Percentiles rank a stretch among this genome's conserved stretches.
These are phyloP conservation scores for Nasturtium officinale DNA, from an alignment of 345 rosid species.

Conservation along the genomic window DNA sequence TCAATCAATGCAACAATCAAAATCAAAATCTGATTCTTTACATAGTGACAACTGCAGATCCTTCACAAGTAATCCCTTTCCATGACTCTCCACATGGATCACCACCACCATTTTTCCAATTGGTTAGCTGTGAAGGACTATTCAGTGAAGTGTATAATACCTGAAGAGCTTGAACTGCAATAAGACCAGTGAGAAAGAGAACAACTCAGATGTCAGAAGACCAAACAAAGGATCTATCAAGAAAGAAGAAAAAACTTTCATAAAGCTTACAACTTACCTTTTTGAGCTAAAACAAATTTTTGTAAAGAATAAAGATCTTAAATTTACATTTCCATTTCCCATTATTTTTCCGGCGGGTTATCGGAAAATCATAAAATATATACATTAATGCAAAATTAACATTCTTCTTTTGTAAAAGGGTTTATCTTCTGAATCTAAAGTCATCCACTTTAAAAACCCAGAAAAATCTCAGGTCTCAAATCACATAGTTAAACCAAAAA, in stretches of 20 bases:
- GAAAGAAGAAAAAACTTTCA: conserved; percentile 21
- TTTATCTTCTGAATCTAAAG: conserved; percentile 39
- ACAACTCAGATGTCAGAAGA: conserved; percentile 2
- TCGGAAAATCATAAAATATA: conserved; percentile 37
- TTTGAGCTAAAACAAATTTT: conserved; percentile 18
- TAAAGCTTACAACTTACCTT: conserved; percentile 20
- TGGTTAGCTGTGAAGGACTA: conserved; percentile 81
- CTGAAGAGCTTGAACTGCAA: conserved; percentile 89
- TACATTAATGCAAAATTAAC: not conserved
- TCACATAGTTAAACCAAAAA: conserved; percentile 17
- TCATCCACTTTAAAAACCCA: conserved; percentile 12
- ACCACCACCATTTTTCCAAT: conserved; percentile 77
- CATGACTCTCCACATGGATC: conserved; percentile 99
- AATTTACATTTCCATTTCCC: conserved; percentile 17
- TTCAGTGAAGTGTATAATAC: conserved; percentile 75
- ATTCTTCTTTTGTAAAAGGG: not conserved
- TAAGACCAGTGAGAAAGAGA: conserved; percentile 20
- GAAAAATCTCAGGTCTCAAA: conserved; percentile 9
- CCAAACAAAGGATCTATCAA: conserved; percentile 32
- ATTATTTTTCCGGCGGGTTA: conserved; percentile 36
- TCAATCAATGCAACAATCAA: conserved; percentile 10
- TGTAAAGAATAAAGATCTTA: conserved; percentile 1
- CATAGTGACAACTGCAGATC: conserved; percentile 89
- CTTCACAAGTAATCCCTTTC: conserved; percentile 88
- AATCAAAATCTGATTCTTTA: conserved; percentile 39